Percentiles rank a stretch among this genome's conserved stretches.
Conservation (phyloP, 208 protist genomes). For the Strigomonas culicis region DNA sequence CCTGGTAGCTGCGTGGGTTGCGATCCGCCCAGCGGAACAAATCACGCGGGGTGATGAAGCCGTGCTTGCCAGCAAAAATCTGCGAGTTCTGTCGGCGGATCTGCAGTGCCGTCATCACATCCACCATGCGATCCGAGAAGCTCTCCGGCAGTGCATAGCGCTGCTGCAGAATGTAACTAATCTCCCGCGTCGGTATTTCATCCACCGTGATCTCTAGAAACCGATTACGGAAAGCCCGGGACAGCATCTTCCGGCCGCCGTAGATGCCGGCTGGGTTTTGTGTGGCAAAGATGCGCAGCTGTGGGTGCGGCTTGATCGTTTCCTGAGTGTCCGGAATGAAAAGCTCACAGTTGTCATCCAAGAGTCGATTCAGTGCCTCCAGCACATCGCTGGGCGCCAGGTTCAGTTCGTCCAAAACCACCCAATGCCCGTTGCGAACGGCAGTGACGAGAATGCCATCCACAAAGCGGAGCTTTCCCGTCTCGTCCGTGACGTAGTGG, state of each 20-base stretch:
- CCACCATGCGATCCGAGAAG: conserved; percentile 94
- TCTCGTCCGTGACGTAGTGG: conserved; percentile 95
- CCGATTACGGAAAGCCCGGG: conserved; percentile 99
- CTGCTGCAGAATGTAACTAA: conserved; percentile 95
- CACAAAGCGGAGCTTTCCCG: conserved; percentile 96
- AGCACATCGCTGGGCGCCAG: conserved; percentile 99
- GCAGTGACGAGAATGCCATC: conserved; percentile 97
- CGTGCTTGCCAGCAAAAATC: conserved; percentile 98
- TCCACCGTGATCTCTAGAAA: conserved; percentile 99
- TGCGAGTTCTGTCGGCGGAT: conserved; percentile 87
- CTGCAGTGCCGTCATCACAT: conserved; percentile 96
- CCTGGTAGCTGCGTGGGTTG: conserved; percentile 81
- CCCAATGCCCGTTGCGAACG: conserved; percentile 98
- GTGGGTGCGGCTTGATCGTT: conserved; percentile 96
- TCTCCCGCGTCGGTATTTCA: conserved; percentile 98
- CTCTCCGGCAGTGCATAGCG: conserved; percentile 93
- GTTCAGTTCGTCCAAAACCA: conserved; percentile 99
- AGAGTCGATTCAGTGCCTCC: conserved; percentile 99
- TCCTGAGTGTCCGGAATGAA: conserved; percentile 99
- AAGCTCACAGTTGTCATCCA: conserved; percentile 99
- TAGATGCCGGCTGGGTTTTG: conserved; percentile 99
- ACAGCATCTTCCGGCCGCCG: conserved; percentile 98
- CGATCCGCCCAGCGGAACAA: conserved; percentile 99
- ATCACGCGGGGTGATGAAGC: conserved; percentile 99
- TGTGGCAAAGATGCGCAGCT: conserved; percentile 99